Conservation (phyloP, 768 basidiomycete genomes). For the Chalciporus piperatus region DNA sequence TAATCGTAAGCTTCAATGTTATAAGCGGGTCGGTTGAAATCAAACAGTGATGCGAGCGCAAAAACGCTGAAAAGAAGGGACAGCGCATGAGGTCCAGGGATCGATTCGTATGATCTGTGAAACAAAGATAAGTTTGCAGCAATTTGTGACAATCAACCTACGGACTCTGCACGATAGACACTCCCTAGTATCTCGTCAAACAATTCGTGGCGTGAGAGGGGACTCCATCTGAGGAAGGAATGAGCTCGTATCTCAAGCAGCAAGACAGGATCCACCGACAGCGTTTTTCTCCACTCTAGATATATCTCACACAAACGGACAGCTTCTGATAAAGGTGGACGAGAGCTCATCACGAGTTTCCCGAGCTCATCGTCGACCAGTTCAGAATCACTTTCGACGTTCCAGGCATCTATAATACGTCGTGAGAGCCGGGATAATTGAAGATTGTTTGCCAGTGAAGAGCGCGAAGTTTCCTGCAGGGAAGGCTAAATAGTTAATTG, state of each 20-base stretch:
- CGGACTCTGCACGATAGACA: constrained; percentile 55
- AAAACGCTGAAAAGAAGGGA: constrained; percentile 66
- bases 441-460: constrained; percentile 11
- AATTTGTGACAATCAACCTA: background rate
- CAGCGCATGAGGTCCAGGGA: constrained; percentile 49
- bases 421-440: constrained; percentile 39
- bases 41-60: constrained; percentile 63
- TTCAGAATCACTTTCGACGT: constrained; percentile 31
- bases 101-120: constrained; percentile 37
- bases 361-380: constrained; percentile 36
- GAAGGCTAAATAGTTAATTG: constrained; percentile 21
- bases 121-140: constrained; percentile 3
- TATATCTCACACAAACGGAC: constrained; percentile 61
- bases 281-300: constrained; percentile 55
- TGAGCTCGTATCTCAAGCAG: background rate
- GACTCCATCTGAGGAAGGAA: constrained; percentile 42
- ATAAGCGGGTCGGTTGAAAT: constrained; percentile 46
- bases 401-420: constrained; percentile 37
- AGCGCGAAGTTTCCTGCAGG: constrained; percentile 12
- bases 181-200: constrained; percentile 52
- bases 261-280: constrained; percentile 39
- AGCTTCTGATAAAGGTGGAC: constrained; percentile 61
- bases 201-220: constrained; percentile 52
- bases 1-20: constrained; percentile 59
- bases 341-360: constrained; percentile 41